These are phyloP conservation scores for Cetraspora pellucida DNA, from an alignment of 192 early-diverging fungal species.

Conservation along the genomic window DNA sequence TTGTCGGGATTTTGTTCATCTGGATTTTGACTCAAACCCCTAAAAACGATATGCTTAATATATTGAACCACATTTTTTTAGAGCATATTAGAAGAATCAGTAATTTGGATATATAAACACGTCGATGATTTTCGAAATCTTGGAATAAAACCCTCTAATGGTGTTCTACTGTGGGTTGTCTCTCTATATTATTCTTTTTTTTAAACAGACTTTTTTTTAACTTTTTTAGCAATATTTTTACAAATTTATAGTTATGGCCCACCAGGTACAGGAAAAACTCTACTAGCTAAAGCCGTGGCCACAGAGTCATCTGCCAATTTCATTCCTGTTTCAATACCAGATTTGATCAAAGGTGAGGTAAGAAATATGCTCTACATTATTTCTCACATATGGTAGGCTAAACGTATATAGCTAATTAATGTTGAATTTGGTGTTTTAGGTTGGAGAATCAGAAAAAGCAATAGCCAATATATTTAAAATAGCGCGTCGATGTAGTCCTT, in stretches of 20 bases:
- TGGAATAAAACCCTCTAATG: conserved; percentile 76
- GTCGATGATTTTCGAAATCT: conserved; percentile 63
- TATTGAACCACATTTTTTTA: conserved; percentile 34
- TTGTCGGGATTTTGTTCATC: too few species aligned
- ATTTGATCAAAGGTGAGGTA: conserved; percentile 85
- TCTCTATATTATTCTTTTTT: not conserved
- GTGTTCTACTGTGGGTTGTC: conserved; percentile 69
- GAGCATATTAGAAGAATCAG: conserved; percentile 69
- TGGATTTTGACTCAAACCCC: too few species aligned
- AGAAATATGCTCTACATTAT: not conserved
- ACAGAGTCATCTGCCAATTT: conserved; percentile 81
- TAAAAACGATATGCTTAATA: too few species aligned
- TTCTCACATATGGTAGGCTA: not conserved
- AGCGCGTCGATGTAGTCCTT: conserved; percentile 71
- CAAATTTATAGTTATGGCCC: conserved; percentile 62
- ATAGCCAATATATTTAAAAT: conserved; percentile 71
- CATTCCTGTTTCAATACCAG: conserved; percentile 74
- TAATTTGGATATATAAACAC: conserved; percentile 77
- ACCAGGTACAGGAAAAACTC: conserved; percentile 92
- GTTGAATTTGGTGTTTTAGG: conserved; percentile 36
- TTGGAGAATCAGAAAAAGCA: conserved; percentile 95
- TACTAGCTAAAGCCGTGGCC: conserved; percentile 84
- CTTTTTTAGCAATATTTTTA: not conserved
- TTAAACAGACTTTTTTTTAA: not conserved
- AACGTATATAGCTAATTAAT: not conserved